Evolutionary conservation across 2,329 filamentous ascomycete species (phyloP).

Genomic region (Scolecobasidium constrictum): DNA sequence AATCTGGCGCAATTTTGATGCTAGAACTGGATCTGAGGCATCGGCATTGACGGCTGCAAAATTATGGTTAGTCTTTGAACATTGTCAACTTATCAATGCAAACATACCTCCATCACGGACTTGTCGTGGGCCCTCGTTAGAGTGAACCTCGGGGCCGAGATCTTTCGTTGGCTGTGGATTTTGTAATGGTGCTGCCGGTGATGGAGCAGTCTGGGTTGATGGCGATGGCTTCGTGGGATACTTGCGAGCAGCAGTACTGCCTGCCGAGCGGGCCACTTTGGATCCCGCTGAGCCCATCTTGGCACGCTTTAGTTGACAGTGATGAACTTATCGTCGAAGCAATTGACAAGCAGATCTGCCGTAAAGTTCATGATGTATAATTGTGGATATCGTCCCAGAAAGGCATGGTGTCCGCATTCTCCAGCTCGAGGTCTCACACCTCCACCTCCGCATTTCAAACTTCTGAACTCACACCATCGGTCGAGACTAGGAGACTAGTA

Average conservation of each 20-base stretch:
- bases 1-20: slow-evolving; percentile 64
- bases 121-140: slow-evolving; percentile 25
- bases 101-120: slow-evolving; percentile 27
- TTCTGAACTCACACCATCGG: no score
- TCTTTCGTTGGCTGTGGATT: slow-evolving; percentile 16
- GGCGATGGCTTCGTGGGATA: slow-evolving; percentile 38
- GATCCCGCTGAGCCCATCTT: slow-evolving; percentile 49
- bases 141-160: slow-evolving; percentile 30
- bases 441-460: no score
- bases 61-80: not conserved
- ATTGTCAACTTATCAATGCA: slow-evolving; percentile 1
- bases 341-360: no score
- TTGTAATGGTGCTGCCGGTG: slow-evolving; percentile 12
- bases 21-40: slow-evolving; percentile 53
- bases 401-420: no score
- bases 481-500: no score
- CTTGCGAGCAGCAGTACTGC: slow-evolving; percentile 37
- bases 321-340: no score
- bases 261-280: slow-evolving; percentile 41
- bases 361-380: no score
- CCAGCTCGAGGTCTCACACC: no score
- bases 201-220: slow-evolving; percentile 17
- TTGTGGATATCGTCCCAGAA: no score
- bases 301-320: no score
- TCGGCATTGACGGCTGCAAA: slow-evolving; percentile 44